Base-by-base conservation (phyloP, 495 filamentous ascomycete species). In the Delitschia confertaspora region DNA sequence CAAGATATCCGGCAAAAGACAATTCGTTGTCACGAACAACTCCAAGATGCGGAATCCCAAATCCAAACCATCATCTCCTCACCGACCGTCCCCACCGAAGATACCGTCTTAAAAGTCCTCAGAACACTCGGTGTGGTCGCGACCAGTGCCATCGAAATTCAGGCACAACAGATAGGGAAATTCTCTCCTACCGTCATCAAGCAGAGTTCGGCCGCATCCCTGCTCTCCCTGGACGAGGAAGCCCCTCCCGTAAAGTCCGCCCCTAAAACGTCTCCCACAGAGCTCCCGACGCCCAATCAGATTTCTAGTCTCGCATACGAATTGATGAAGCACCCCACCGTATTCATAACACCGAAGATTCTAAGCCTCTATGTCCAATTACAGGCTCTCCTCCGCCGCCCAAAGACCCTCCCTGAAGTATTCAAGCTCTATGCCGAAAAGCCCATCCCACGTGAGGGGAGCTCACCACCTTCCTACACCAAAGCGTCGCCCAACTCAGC, bases 361-460 rank as follows among this genome's bases (percentile, higher is more conserved):
- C 73, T 98, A 6, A 61, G 71, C 13, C 58, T 65, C 40, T 95
- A 93, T 55, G 76, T 88, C 34, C 65, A 70, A 18, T 75, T 82
- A 21, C 85, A 93, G 56, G 66, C 74, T 13, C 65, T 74, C n/a
- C 73, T 95, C 46, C 69, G 74, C 38, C 76, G 69, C 33, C 79
- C 85, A 9, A 68, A 83, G 44, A 75, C 78, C 23, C 73, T 95
- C 58, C 85, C 91, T 2, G 71, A 79, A 32, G 75, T 83, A 33
- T 82, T 98, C 67, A 59, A 75, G 31, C 74, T 96, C 24, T 96
- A 86, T 54, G 87, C 85, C 38, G 72, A 72, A 56, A 98, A 96
- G 61, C 83, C 84, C 11, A 64, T 79, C 35, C 85, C 85, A 7
- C 65, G 73, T 40, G 68, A 78, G 55, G 64, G 67, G 17, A 70